Evolutionary conservation across 306 rosid genomes (phyloP).

Genomic region (Quercus agrifolia): DNA sequence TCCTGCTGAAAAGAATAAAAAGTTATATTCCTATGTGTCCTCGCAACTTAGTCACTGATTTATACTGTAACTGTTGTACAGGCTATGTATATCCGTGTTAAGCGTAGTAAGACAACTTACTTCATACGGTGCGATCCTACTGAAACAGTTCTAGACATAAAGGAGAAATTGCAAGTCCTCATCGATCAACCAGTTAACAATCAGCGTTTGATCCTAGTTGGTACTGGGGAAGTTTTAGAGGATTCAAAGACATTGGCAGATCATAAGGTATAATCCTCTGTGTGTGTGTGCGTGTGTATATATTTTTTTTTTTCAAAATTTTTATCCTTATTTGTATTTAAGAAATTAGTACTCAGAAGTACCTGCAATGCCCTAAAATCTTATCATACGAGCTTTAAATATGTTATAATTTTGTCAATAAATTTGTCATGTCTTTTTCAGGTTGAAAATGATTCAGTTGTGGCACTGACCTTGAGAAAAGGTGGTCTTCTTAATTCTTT

Average conservation of each 20-base stretch:
- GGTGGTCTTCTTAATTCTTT: conserved; percentile 36
- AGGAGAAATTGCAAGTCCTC: conserved; percentile 73
- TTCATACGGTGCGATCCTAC: conserved; percentile 92
- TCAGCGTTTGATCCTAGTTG: conserved; percentile 66
- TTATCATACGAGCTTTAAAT: not conserved
- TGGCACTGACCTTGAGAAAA: conserved; percentile 82
- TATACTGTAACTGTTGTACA: conserved; percentile 15
- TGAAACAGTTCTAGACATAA: conserved; percentile 67
- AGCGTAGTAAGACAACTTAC: conserved; percentile 80
- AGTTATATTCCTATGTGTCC: not conserved
- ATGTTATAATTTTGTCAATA: conserved; percentile 1
- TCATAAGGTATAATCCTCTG: conserved; percentile 53
- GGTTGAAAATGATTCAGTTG: conserved; percentile 87
- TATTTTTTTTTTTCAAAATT: not conserved
- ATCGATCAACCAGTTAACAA: conserved; percentile 56
- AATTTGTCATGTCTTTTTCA: conserved; percentile 24
- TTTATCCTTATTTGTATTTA: not conserved
- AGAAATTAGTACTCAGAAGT: not conserved
- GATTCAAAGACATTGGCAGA: conserved; percentile 84
- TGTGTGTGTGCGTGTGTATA: too few species aligned
- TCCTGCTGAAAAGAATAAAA: not conserved
- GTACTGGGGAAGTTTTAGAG: conserved; percentile 65
- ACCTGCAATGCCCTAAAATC: not conserved
- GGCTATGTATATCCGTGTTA: conserved; percentile 92
- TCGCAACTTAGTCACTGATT: conserved; percentile 1